Conservation (phyloP, 2,329 filamentous ascomycete genomes). For the Ascochyta koolunga region DNA sequence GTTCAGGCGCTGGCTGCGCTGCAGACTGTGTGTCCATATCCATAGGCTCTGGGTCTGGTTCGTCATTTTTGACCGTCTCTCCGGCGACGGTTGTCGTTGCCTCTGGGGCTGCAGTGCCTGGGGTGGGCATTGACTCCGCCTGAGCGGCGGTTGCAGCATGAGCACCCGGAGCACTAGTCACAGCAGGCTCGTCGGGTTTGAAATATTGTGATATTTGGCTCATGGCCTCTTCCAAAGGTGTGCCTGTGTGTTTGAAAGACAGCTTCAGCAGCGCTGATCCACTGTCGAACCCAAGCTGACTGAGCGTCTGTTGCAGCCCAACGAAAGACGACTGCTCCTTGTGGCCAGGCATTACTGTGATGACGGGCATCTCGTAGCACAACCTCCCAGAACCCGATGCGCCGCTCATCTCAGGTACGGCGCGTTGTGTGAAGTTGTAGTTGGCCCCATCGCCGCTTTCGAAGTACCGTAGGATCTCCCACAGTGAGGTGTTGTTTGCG, state of each 20-base stretch:
- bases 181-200: constrained; percentile 50
- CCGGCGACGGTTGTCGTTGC: constrained; percentile 32
- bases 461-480: constrained; percentile 88
- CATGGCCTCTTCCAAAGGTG: constrained; percentile 86
- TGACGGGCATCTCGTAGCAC: constrained; percentile 84
- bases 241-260: constrained; percentile 75
- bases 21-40: constrained; percentile 34
- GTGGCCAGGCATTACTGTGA: constrained; percentile 75
- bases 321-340: constrained; percentile 76
- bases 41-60: constrained; percentile 39
- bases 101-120: constrained; percentile 32
- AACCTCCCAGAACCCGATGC: constrained; percentile 71
- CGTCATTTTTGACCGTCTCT: constrained; percentile 29
- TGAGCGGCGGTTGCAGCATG: constrained; percentile 37
- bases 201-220: constrained; percentile 79
- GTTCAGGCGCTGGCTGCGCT: constrained; percentile 16
- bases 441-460: constrained; percentile 64
- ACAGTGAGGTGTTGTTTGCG: constrained; percentile 84
- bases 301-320: constrained; percentile 87
- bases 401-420: constrained; percentile 67
- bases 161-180: constrained; percentile 35
- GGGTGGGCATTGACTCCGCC: constrained; percentile 31
- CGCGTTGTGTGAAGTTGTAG: constrained; percentile 83
- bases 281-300: constrained; percentile 83
- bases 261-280: constrained; percentile 81